Percentiles rank a stretch among this genome's conserved stretches.
phyloP scores from a whole-genome alignment of 106 monocot species.

The Chionographis japonica region DNA sequence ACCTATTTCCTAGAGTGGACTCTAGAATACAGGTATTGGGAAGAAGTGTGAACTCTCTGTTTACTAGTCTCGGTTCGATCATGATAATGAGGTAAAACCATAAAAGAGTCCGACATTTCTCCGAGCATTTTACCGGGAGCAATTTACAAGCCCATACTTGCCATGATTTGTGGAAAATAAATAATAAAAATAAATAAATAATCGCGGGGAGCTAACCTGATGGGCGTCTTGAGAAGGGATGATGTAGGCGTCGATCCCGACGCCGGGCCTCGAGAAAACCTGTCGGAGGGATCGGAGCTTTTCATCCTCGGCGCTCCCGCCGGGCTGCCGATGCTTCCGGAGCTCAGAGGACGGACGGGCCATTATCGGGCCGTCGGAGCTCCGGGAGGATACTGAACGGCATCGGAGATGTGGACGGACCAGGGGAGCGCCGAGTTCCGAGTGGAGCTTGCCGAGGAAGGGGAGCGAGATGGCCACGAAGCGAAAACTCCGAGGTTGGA shows the following conservation, averaged over 20 bases:
- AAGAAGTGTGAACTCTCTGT: too few relatives aligned
- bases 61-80: too few relatives aligned
- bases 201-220: slow-evolving; percentile 32
- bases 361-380: slow-evolving; percentile 20
- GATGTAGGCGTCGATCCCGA: slow-evolving; percentile 82
- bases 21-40: too few relatives aligned
- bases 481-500: neutral
- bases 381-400: neutral
- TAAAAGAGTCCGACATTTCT: too few relatives aligned
- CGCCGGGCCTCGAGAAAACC: slow-evolving; percentile 51
- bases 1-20: too few relatives aligned
- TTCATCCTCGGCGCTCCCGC: slow-evolving; percentile 23
- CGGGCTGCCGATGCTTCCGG: slow-evolving; percentile 1
- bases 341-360: slow-evolving; percentile 54
- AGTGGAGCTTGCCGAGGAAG: slow-evolving; percentile 1
- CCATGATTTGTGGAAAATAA: too few relatives aligned
- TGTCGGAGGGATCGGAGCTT: slow-evolving; percentile 58
- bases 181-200: too few relatives aligned
- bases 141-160: too few relatives aligned
- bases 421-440: neutral
- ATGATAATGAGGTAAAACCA: too few relatives aligned
- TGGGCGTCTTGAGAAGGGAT: slow-evolving; percentile 91
- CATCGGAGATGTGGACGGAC: neutral
- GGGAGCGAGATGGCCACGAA: slow-evolving; percentile 2
- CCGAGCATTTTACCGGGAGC: too few relatives aligned